Percentiles rank a stretch among this genome's conserved stretches.
phyloP scores from a whole-genome alignment of 1,139 yeast genomes.

The Hansenula lynferdii region DNA sequence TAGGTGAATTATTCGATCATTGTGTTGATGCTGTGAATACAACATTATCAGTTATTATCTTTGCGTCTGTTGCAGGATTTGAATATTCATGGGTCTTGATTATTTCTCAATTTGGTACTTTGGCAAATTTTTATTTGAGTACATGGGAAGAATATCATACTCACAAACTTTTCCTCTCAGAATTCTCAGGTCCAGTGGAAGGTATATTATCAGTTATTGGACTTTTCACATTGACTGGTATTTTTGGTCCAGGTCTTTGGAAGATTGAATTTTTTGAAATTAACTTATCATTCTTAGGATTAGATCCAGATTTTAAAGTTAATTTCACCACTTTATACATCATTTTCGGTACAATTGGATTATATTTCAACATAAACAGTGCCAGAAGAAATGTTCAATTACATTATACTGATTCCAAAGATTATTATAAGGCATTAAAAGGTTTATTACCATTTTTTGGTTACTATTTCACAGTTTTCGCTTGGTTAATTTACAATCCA shows the following conservation, averaged over 20 bases:
- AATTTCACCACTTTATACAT: slow-evolving; percentile 40
- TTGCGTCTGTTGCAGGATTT: slow-evolving; percentile 67
- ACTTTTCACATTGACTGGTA: slow-evolving; percentile 57
- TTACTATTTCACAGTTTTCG: slow-evolving; percentile 53
- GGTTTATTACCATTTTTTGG: slow-evolving; percentile 70
- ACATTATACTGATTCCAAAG: slow-evolving; percentile 37
- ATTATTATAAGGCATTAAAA: slow-evolving; percentile 42
- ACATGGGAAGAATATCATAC: slow-evolving; percentile 98
- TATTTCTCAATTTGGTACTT: slow-evolving; percentile 67
- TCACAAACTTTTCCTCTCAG: slow-evolving; percentile 72
- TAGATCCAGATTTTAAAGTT: slow-evolving; percentile 19
- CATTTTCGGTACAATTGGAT: slow-evolving; percentile 47
- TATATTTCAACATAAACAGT: slow-evolving; percentile 65
- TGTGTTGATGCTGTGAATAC: slow-evolving; percentile 91
- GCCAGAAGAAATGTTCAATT: slow-evolving; percentile 69
- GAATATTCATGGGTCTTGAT: slow-evolving; percentile 65
- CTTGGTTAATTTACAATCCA: slow-evolving; percentile 41
- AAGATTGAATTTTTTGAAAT: slow-evolving; percentile 24
- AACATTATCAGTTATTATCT: slow-evolving; percentile 68
- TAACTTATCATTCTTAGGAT: slow-evolving; percentile 18
- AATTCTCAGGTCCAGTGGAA: slow-evolving; percentile 92
- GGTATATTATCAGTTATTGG: slow-evolving; percentile 68
- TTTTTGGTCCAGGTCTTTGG: slow-evolving; percentile 72
- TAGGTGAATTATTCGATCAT: slow-evolving; percentile 93
- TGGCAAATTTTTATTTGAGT: slow-evolving; percentile 79